Conservation (phyloP, 148 eudicot species). For the Arctostaphylos glauca region DNA sequence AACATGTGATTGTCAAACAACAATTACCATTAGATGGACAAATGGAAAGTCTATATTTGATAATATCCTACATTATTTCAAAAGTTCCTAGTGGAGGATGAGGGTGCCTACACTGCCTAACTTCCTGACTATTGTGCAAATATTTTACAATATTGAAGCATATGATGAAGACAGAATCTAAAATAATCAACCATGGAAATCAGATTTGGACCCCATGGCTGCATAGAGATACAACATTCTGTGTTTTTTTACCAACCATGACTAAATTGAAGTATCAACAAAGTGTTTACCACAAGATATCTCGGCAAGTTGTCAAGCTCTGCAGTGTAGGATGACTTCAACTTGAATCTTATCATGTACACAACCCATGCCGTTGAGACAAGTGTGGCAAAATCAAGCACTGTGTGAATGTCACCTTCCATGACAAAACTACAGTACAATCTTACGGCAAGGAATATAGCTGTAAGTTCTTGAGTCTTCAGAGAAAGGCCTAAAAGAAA, state of each 20-base stretch:
- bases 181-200: not conserved
- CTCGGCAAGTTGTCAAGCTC: constrained; percentile 66
- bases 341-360: constrained; percentile 79
- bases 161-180: not conserved
- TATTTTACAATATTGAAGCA: not conserved
- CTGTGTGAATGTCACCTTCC: constrained; percentile 58
- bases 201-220: not conserved
- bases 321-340: constrained; percentile 56
- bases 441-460: constrained; percentile 54
- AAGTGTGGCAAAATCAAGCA: constrained; percentile 60
- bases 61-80: not conserved
- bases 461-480: constrained; percentile 86
- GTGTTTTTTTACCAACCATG: not conserved
- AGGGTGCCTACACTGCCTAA: not conserved
- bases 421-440: constrained; percentile 42
- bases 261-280: not conserved
- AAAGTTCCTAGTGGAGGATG: not conserved
- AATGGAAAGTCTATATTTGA: not conserved
- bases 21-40: not conserved
- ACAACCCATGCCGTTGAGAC: constrained; percentile 79
- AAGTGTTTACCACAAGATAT: constrained; percentile 58
- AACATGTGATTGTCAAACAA: not conserved
- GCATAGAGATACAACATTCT: not conserved
- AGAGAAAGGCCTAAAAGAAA: constrained; percentile 66
- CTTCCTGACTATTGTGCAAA: not conserved